Evolutionary conservation across 1,284 basidiomycete species (phyloP), one percentile per base, ranked within the genome.

Genomic region (Boletus sp.): DNA sequence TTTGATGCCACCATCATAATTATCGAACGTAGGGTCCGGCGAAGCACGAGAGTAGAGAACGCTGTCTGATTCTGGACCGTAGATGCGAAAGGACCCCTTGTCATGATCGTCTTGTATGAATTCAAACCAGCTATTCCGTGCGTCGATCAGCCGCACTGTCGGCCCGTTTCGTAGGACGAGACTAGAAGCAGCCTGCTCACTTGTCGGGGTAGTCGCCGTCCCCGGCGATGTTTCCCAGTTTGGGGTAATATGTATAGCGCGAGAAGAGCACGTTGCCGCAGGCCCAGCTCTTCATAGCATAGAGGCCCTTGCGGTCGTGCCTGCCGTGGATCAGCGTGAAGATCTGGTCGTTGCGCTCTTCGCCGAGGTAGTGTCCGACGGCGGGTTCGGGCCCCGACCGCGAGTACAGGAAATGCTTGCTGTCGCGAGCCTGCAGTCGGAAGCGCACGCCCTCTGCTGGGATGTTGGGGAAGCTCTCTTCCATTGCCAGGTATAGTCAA

Each of bases 271-370:
- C 47, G 5, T 48, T 34, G 36, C 36, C 47, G 20, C 47, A 34
- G 1, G 22, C 17, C 47, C 47, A 49, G 47, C 47, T 49, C 25
- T 48, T 49, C 44, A 47, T 38, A 25, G 30, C 36, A 26, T 39
- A 48, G 3, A 27, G 17, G 6, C 36, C 47, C 29, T 25, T 27
- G 36, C 36, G 44, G 13, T 47, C 29, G 13, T 27, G 23, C 6
- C 17, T 27, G 3, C 44, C 47, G 20, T 47, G n/a, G 17, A 46
- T 38, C 35, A 48, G 6, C 27, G 47, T 48, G 43, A 46, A 46
- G 35, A 48, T 33, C 13, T 48, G 43, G 29, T 47, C 35, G 43
- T 13, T 17, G 23, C 27, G 20, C 22, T 38, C 29, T 9, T 17
- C 23, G 33, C 32, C 45, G 14, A 17, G n/a, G 14, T 2, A 36